phyloP scores from a whole-genome alignment of 2,329 filamentous ascomycete species.

The Sporothrix sp. region DNA sequence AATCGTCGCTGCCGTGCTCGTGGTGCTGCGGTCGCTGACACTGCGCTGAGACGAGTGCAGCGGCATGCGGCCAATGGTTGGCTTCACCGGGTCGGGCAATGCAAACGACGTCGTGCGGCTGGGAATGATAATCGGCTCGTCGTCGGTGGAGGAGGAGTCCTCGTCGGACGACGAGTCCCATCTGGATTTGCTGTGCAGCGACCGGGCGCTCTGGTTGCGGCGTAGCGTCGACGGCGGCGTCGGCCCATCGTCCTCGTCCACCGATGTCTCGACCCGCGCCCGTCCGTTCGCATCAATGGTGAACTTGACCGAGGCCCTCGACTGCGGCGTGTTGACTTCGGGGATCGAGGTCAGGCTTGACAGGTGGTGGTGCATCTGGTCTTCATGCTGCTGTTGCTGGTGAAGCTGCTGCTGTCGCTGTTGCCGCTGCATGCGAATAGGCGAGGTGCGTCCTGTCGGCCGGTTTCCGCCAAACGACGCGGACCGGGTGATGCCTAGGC shows the following conservation, averaged over 20 bases:
- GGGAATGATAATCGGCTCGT: constrained; percentile 56
- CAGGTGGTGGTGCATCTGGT: constrained; percentile 37
- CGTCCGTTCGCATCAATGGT: constrained; percentile 54
- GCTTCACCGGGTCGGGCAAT: constrained; percentile 43
- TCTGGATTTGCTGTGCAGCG: constrained; percentile 19
- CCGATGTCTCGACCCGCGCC: constrained; percentile 44
- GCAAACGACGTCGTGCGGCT: constrained; percentile 51
- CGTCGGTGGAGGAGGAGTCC: constrained; percentile 50
- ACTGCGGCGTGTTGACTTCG: constrained; percentile 33
- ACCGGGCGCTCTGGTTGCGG: constrained; percentile 19
- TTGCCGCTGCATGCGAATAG: constrained; percentile 39
- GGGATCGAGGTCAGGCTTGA: constrained; percentile 49
- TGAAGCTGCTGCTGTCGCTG: constrained; percentile 14
- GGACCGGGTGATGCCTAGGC: constrained; percentile 28
- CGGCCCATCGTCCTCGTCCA: constrained; percentile 28
- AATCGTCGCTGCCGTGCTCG: constrained; percentile 26
- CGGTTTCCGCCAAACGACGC: constrained; percentile 27
- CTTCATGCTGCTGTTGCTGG: constrained; percentile 13
- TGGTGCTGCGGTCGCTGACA: constrained; percentile 40
- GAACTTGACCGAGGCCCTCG: constrained; percentile 50
- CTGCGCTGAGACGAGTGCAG: constrained; percentile 37
- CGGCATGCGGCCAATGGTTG: constrained; percentile 34
- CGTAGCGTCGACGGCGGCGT: constrained; percentile 14
- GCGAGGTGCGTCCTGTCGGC: constrained; percentile 40
- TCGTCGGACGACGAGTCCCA: constrained; percentile 39